Percentiles rank a stretch among this genome's conserved stretches.
Conservation (phyloP, 345 rosid genomes). For the Euphorbia peplus region DNA sequence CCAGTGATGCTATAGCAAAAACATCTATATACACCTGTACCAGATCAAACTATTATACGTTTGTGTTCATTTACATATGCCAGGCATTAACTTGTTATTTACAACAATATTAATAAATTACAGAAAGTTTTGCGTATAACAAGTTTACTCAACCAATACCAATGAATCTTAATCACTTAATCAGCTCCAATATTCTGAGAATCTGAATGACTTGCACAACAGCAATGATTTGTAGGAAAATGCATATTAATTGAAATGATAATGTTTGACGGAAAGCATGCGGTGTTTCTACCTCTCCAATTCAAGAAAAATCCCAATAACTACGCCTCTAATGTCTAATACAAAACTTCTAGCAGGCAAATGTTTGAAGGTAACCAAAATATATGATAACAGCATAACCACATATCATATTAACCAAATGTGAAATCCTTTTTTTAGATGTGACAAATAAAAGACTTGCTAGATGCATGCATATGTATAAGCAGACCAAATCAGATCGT, state of each 20-base stretch:
- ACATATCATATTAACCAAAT: neutral
- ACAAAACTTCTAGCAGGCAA: neutral
- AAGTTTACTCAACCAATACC: neutral
- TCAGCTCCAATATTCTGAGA: neutral
- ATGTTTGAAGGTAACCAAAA: neutral
- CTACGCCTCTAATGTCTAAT: neutral
- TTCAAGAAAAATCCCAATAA: neutral
- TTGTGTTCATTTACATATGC: neutral
- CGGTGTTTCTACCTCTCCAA: neutral
- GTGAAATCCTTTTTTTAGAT: neutral
- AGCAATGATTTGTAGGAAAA: neutral
- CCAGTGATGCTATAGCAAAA: constrained; percentile 39
- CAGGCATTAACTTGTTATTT: neutral
- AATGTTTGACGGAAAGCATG: neutral
- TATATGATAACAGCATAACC: constrained; percentile 1
- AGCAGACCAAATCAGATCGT: neutral
- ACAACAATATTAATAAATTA: neutral
- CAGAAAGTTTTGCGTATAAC: neutral
- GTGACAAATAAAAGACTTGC: neutral
- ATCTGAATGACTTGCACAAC: neutral
- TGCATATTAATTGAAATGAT: neutral
- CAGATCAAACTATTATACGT: constrained; percentile 3
- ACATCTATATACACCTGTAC: constrained; percentile 51
- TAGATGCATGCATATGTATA: neutral
- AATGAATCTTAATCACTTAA: neutral